Conservation (phyloP, 1,284 basidiomycete species). For the Microbotryum lychnidis-dioicae region DNA sequence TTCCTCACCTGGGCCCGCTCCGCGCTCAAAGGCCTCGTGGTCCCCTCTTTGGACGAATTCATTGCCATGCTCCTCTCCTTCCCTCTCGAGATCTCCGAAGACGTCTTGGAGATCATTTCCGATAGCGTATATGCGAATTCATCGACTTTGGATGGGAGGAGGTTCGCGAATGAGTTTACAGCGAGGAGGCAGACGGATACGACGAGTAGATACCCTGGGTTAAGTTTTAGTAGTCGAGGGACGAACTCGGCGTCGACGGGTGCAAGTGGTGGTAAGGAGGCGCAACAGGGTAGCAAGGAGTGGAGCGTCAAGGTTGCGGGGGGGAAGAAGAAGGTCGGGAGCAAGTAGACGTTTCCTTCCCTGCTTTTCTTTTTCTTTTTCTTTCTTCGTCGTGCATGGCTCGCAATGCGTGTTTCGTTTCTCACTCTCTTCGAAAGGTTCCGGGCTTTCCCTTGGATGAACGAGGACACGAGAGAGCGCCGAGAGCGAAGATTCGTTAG, state of each 20-base stretch:
- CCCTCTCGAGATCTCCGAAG: constrained; percentile 70
- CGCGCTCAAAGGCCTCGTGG: constrained; percentile 66
- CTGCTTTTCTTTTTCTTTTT: no score
- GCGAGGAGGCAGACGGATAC: constrained; percentile 32
- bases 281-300: constrained; percentile 22
- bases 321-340: constrained; percentile 29
- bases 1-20: constrained; percentile 88
- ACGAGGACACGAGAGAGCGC: no score
- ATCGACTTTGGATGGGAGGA: constrained; percentile 84
- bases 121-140: constrained; percentile 81
- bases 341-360: constrained; percentile 7
- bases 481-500: no score
- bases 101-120: constrained; percentile 75
- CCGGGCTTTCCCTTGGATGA: no score
- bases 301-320: constrained; percentile 33
- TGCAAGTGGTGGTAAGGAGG: constrained; percentile 26
- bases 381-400: no score
- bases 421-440: no score
- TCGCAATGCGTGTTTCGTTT: no score
- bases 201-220: constrained; percentile 22
- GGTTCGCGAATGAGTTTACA: constrained; percentile 50
- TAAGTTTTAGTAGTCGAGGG: constrained; percentile 9
- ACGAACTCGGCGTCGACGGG: constrained; percentile 4
- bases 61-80: constrained; percentile 73
- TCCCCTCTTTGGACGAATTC: constrained; percentile 72